Evolutionary conservation across 352 stramenopile genomes (phyloP), one percentile per base, ranked within the genome.

Genomic region (Pythium catenulatum): DNA sequence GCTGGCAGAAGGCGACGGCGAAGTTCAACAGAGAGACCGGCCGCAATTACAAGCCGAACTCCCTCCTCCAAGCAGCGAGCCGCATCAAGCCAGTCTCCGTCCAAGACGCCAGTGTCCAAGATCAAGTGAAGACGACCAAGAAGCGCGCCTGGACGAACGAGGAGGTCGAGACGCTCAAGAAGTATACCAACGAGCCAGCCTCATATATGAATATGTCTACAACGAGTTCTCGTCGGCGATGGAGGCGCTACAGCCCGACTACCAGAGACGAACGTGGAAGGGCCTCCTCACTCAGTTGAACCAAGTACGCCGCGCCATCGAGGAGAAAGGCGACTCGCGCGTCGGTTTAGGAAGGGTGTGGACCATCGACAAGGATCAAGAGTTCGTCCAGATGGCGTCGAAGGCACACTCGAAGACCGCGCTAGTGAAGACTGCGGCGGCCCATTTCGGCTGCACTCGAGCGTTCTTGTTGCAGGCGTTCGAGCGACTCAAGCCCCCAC

Each of bases 11-110:
- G 4, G 65, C 43, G 9, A 56, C 65, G 5, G 43, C 34, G 39
- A 54, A 32, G n/a, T 56, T 74, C 41, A 74, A 74, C n/a, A 17
- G 17, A 25, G 65, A 74, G 25, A 74, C 65, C 39, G 65, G 65
- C 8, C 65, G 41, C 41, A 23, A 19, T 41, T 58, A 34, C 39
- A 58, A 34, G 15, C 4, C 9, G 3, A 13, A 5, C 25, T 17
- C 21, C 9, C 15, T 56, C 11, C 36, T 74, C 7, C 39, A 54
- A 56, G 65, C 65, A 3, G 7, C 41, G 13, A 37, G 65, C 6
- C 65, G 65, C 5, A 5, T 5, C 25, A 56, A 58, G 25, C 65
- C 65, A 25, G 65, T 19, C 32, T 17, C 25, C 13, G 65, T 39
- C 4, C n/a, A n/a, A n/a, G n/a, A n/a, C n/a, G n/a, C n/a, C n/a